Evolutionary conservation across 2,329 filamentous ascomycete species (phyloP).

Genomic region (Epichloe glyceriae): DNA sequence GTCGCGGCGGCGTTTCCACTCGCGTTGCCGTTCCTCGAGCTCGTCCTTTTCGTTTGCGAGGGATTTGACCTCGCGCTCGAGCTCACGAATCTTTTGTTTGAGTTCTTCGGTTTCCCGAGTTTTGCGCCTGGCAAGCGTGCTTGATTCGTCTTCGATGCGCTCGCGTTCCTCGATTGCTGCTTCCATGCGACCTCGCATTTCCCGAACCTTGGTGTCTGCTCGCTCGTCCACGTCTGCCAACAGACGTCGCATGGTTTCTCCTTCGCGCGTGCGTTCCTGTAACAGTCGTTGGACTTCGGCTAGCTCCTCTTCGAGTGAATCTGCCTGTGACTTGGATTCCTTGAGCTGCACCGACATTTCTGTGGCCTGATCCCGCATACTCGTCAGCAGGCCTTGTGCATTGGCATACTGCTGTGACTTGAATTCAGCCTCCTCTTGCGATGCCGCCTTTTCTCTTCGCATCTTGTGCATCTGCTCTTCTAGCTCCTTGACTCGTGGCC

Average conservation of each 20-base stretch:
- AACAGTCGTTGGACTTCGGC: conserved; percentile 78
- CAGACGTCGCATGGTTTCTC: conserved; percentile 85
- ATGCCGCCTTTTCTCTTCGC: conserved; percentile 49
- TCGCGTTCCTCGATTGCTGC: conserved; percentile 88
- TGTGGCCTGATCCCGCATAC: conserved; percentile 83
- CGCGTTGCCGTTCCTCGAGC: conserved; percentile 58
- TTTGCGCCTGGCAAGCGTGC: conserved; percentile 59
- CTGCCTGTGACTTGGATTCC: conserved; percentile 68
- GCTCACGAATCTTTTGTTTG: conserved; percentile 63
- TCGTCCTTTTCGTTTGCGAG: conserved; percentile 66
- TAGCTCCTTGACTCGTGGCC: conserved; percentile 48
- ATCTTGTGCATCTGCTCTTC: conserved; percentile 62
- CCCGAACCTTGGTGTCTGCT: conserved; percentile 68
- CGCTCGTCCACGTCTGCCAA: conserved; percentile 76
- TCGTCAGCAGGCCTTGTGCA: conserved; percentile 73
- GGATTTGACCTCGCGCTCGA: conserved; percentile 62
- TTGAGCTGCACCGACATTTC: conserved; percentile 87
- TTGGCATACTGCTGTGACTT: conserved; percentile 77
- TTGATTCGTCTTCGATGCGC: conserved; percentile 80
- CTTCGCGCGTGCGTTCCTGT: conserved; percentile 77
- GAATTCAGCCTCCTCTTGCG: conserved; percentile 70
- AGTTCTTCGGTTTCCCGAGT: conserved; percentile 80
- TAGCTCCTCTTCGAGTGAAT: conserved; percentile 84
- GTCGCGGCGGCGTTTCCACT: conserved; percentile 60
- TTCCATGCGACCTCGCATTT: conserved; percentile 83